Percentiles rank a stretch among this genome's conserved stretches.
These are phyloP conservation scores for Tetrapisispora pingtungensis DNA, from an alignment of 805 yeast species.

Conservation along the genomic window DNA sequence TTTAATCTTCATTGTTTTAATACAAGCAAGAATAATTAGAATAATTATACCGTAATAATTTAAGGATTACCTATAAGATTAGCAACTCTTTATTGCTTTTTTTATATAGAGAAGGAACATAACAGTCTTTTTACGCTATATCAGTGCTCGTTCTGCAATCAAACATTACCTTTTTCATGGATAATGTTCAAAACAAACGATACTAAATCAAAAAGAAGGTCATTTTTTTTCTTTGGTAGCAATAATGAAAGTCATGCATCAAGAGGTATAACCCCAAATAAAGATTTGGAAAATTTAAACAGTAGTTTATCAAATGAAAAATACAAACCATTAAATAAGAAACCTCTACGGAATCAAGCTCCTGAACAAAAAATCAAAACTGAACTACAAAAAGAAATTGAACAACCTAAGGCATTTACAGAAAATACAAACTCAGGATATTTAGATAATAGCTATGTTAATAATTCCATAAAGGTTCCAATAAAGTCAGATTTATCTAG, in stretches of 20 bases:
- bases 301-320: background rate
- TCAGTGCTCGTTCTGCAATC: no score
- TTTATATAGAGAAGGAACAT: no score
- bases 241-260: background rate
- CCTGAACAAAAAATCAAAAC: no score
- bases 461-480: background rate
- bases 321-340: background rate
- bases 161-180: no score
- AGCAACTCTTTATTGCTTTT: no score
- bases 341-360: background rate
- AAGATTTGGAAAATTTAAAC: background rate
- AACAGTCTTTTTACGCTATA: no score
- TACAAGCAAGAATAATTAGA: no score
- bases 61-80: no score
- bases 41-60: no score
- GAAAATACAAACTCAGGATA: background rate
- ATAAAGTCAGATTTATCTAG: background rate
- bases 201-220: constrained; percentile 11
- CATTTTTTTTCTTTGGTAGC: constrained; percentile 16
- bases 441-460: background rate
- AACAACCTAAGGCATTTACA: no score
- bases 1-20: no score
- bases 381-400: no score
- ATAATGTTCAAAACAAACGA: constrained; percentile 9
- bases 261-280: constrained; percentile 8